Evolutionary conservation across 495 filamentous ascomycete species (phyloP), one percentile per base, ranked within the genome.

Genomic region (Jackrogersella minutella): DNA sequence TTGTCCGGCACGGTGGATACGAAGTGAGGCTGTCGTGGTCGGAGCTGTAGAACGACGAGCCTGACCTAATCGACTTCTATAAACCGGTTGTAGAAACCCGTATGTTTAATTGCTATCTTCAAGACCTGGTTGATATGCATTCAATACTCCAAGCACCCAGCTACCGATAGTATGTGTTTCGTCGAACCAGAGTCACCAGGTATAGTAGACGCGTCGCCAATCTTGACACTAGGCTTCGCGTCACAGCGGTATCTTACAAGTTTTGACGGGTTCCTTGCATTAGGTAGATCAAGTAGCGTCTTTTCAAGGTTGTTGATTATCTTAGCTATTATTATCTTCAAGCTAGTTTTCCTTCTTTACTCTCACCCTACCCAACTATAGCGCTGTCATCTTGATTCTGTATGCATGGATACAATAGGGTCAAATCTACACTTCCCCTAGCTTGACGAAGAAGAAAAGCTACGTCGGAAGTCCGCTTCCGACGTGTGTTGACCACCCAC

Each of bases 1-100:
- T 33, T 36, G 40, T 41, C 65, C 65, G 59, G 59, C 47, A 37
- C 54, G 47, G 65, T 52, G 47, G 50, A 68, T 50, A 68, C 65
- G 59, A 63, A 62, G 44, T 53, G 39, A 44, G 33, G 57, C 58
- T 46, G 64, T 52, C 34, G 9, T 16, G 5, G 31, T 39, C 53
- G 44, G 54, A 37, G 58, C 19, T 53, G 33, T 31, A 33, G 43
- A 59, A 14, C 31, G 10, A 9, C 11, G 10, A 41, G 13, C 19
- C 46, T 41, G 43, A 34, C 40, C 30, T 31, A 31, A 16, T 1
- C 3, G 11, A 49, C 5, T 7, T 16, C 26, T 33, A 49, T 49
- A 49, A 36, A 5, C 16, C 49, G 6, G 7, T 37, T 5, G 5
- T n/a, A 34, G 19, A 33, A 3, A 3, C 17, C 49, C 49, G 49